Percentiles rank a stretch among this genome's conserved stretches.
Evolutionary conservation across 1,284 basidiomycete genomes (phyloP).

Genomic region (Coniophora puteana): DNA sequence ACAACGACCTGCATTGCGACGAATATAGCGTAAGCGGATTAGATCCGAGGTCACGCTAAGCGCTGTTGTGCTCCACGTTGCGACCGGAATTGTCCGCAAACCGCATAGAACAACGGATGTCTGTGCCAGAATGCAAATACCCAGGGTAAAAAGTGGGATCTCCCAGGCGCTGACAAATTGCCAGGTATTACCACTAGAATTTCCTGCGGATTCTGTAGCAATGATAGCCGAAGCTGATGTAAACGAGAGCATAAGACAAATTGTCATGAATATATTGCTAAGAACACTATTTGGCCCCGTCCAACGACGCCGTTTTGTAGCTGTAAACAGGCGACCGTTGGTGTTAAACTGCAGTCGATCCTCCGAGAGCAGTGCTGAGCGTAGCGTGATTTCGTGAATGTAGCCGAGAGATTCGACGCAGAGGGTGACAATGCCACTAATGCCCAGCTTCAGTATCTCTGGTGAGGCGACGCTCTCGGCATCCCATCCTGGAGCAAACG

Average conservation of each 20-base stretch:
- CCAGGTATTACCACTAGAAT: constrained; percentile 4
- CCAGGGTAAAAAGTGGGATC: constrained; percentile 26
- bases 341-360: constrained; percentile 25
- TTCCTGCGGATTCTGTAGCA: background rate
- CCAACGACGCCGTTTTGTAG: constrained; percentile 8
- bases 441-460: constrained; percentile 17
- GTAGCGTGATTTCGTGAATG: constrained; percentile 22
- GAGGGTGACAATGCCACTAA: constrained; percentile 21
- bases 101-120: constrained; percentile 19
- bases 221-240: constrained; percentile 14
- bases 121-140: constrained; percentile 18
- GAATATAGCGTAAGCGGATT: constrained; percentile 21
- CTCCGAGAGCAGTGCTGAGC: constrained; percentile 23
- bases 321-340: constrained; percentile 27
- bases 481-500: no score
- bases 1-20: constrained; percentile 14
- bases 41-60: constrained; percentile 29
- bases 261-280: constrained; percentile 21
- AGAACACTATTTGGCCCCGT: constrained; percentile 20
- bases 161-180: background rate
- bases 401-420: constrained; percentile 28
- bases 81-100: constrained; percentile 15
- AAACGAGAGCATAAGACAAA: constrained; percentile 26
- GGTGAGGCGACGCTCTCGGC: no score
- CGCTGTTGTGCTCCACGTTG: constrained; percentile 30